phyloP scores from a whole-genome alignment of 2,329 filamentous ascomycete species.

The Paraconiothyrium brasiliense region DNA sequence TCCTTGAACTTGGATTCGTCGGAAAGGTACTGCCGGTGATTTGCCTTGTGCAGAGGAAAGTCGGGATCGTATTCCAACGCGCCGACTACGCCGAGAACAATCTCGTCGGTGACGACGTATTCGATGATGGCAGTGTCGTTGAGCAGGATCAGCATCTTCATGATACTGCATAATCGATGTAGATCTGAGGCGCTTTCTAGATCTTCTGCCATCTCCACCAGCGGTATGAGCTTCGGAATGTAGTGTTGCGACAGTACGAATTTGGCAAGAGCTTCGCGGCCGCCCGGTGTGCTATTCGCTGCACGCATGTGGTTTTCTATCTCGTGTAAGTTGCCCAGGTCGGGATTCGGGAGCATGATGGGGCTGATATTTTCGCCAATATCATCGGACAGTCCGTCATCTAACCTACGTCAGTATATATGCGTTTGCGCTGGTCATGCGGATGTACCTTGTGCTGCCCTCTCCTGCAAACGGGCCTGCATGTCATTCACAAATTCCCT shows the following conservation, averaged over 20 bases:
- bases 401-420: conserved; percentile 53
- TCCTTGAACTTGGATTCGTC: conserved; percentile 94
- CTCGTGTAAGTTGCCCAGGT: conserved; percentile 83
- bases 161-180: conserved; percentile 94
- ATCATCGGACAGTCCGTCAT: conserved; percentile 91
- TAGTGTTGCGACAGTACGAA: conserved; percentile 87
- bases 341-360: conserved; percentile 79
- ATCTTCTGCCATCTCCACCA: conserved; percentile 90
- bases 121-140: conserved; percentile 97
- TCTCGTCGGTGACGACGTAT: conserved; percentile 87
- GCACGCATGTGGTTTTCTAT: conserved; percentile 85
- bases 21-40: conserved; percentile 91
- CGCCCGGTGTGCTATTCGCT: conserved; percentile 76
- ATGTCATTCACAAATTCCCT: conserved; percentile 93
- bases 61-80: conserved; percentile 98
- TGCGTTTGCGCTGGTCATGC: conserved; percentile 10
- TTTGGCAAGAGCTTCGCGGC: conserved; percentile 87
- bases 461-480: conserved; percentile 75
- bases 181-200: conserved; percentile 86
- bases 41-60: conserved; percentile 96
- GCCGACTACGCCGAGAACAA: conserved; percentile 90
- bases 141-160: conserved; percentile 93
- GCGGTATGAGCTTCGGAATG: conserved; percentile 82
- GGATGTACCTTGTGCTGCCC: conserved; percentile 66
- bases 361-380: conserved; percentile 76